Evolutionary conservation across 1,284 basidiomycete genomes (phyloP).

Genomic region (Heterobasidion irregulare): DNA sequence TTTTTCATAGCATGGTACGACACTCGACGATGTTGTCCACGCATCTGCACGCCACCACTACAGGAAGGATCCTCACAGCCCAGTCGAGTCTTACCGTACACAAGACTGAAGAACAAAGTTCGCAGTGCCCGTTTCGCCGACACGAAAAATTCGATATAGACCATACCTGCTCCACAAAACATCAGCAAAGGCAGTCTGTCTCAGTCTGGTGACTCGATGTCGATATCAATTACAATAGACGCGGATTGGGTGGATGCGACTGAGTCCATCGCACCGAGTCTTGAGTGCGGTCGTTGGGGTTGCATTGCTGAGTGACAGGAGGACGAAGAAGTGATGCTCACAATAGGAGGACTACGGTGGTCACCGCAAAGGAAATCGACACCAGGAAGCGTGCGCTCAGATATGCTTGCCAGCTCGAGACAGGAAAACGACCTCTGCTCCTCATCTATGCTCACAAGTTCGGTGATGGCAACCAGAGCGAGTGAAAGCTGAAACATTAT

Average conservation of each 20-base stretch:
- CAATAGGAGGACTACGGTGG: constrained; percentile 12
- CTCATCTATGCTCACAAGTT: no score
- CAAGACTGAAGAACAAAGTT: constrained; percentile 37
- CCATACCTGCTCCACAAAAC: constrained; percentile 15
- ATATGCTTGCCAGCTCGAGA: constrained; percentile 30
- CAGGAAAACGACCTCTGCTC: constrained; percentile 38
- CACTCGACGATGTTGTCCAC: constrained; percentile 33
- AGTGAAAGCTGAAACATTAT: not conserved
- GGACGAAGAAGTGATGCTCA: constrained; percentile 26
- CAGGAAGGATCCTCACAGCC: constrained; percentile 28
- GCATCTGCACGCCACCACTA: constrained; percentile 32
- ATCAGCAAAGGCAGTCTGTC: constrained; percentile 18
- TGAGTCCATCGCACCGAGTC: constrained; percentile 17
- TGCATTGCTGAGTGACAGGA: constrained; percentile 2
- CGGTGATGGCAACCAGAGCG: no score
- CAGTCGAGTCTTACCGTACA: constrained; percentile 33
- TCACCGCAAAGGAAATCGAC: constrained; percentile 35
- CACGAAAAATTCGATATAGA: not conserved
- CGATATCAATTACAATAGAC: constrained; percentile 14
- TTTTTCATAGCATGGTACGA: no score
- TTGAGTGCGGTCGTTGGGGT: not conserved
- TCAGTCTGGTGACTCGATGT: constrained; percentile 10
- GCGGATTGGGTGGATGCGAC: constrained; percentile 21
- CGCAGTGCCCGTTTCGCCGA: constrained; percentile 23
- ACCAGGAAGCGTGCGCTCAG: constrained; percentile 23